These are phyloP conservation scores for Petunia hybrid DNA, from an alignment of 305 asterid genomes.

Conservation along the genomic window DNA sequence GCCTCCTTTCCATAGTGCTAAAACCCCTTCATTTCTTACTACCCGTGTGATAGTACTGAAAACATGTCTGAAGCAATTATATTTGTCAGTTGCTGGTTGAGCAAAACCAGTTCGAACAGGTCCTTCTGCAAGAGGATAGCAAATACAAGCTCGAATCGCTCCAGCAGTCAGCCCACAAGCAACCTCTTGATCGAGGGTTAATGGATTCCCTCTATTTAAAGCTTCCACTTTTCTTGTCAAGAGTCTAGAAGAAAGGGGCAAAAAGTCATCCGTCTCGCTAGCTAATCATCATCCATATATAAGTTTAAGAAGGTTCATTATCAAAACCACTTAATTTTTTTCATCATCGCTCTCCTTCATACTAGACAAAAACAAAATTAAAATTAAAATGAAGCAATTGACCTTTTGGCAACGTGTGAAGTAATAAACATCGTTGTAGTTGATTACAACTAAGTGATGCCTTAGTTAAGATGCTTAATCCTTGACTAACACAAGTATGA, in stretches of 20 bases:
- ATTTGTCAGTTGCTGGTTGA: background rate
- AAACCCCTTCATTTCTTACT: slow-evolving; percentile 16
- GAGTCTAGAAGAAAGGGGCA: background rate
- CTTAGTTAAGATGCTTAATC: background rate
- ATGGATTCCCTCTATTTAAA: background rate
- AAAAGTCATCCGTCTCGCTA: background rate
- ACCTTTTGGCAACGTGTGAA: background rate
- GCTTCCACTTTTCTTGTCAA: slow-evolving; percentile 20
- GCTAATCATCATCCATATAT: background rate
- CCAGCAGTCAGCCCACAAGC: slow-evolving; percentile 22
- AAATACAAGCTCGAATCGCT: slow-evolving; percentile 1
- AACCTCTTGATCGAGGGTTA: slow-evolving; percentile 25
- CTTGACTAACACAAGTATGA: background rate
- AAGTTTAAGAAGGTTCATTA: background rate
- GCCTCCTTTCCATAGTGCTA: slow-evolving; percentile 24
- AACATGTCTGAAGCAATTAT: background rate
- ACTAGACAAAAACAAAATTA: background rate
- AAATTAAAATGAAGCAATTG: background rate
- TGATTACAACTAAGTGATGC: background rate
- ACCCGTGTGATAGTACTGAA: background rate
- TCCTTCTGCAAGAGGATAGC: background rate
- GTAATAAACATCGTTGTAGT: too few species aligned
- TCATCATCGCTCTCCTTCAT: background rate
- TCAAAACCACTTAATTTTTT: background rate
- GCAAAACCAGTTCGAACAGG: background rate